Percentiles rank a stretch among this genome's conserved stretches.
Evolutionary conservation across 148 eudicot species (phyloP).

Genomic region (Mesembryanthemum crystallinum): DNA sequence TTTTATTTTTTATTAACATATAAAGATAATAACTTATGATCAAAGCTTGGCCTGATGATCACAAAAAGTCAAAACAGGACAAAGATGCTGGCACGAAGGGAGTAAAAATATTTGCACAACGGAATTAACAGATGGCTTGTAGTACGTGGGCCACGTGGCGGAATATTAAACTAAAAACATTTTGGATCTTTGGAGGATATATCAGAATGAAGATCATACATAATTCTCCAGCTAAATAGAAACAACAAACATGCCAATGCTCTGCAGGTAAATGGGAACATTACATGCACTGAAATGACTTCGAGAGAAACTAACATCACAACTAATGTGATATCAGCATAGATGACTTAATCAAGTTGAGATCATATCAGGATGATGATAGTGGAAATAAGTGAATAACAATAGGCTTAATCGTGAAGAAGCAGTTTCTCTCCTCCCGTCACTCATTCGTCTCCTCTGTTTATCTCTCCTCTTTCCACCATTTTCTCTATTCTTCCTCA

Average conservation of each 20-base stretch:
- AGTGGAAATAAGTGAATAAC: neutral
- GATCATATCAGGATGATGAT: neutral
- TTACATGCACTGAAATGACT: neutral
- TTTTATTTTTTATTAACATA: no score
- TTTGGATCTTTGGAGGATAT: no score
- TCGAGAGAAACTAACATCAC: neutral
- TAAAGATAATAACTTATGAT: no score
- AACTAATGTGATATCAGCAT: neutral
- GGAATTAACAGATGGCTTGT: neutral
- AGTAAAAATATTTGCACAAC: no score
- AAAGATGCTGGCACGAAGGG: no score
- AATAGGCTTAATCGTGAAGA: neutral
- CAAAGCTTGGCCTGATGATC: no score
- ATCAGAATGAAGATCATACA: neutral
- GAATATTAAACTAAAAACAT: neutral
- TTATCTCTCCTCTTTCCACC: no score
- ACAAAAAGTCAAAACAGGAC: no score
- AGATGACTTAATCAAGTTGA: neutral
- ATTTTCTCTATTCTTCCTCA: no score
- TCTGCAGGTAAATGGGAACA: neutral
- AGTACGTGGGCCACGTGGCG: neutral
- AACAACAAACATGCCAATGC: neutral
- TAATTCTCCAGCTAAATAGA: neutral
- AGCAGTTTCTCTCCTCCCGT: no score
- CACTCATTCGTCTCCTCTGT: no score